Percentiles rank a stretch among this genome's conserved stretches.
Evolutionary conservation across 75 land plant genomes (phyloP).

Genomic region (Sequoia sempervirens): DNA sequence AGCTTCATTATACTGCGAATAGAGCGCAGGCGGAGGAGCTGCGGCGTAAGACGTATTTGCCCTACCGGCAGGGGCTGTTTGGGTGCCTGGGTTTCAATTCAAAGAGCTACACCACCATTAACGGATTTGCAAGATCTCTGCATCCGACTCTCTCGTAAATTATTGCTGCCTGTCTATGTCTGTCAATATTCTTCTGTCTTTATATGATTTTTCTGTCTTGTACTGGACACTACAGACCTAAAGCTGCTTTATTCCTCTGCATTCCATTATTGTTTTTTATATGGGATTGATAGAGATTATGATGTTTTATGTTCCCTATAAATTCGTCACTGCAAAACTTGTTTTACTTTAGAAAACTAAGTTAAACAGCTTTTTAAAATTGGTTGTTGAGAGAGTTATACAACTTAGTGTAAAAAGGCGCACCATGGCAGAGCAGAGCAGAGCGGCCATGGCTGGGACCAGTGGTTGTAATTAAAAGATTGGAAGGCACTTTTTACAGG

Average conservation of each 20-base stretch:
- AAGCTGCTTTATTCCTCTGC: background rate
- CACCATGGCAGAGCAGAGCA: background rate
- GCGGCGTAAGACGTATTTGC: conserved; percentile 55
- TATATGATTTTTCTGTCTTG: background rate
- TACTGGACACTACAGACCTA: background rate
- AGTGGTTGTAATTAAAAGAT: background rate
- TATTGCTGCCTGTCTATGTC: background rate
- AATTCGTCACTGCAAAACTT: background rate
- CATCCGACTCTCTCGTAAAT: conserved; percentile 2
- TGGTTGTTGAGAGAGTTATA: no score
- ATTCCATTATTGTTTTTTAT: background rate
- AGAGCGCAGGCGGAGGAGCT: conserved; percentile 66
- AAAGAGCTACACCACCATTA: conserved; percentile 43
- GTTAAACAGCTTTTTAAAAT: background rate
- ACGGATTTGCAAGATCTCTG: conserved; percentile 30
- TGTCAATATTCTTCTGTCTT: background rate
- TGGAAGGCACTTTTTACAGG: background rate
- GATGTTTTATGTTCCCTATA: background rate
- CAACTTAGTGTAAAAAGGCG: background rate
- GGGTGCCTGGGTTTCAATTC: conserved; percentile 71
- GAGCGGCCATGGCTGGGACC: background rate
- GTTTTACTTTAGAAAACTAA: background rate
- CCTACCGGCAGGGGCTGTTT: conserved; percentile 64
- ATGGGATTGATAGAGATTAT: background rate
- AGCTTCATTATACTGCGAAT: conserved; percentile 50